Base-by-base conservation (phyloP, 2,329 filamentous ascomycete species). In the Scedosporium apiospermum region DNA sequence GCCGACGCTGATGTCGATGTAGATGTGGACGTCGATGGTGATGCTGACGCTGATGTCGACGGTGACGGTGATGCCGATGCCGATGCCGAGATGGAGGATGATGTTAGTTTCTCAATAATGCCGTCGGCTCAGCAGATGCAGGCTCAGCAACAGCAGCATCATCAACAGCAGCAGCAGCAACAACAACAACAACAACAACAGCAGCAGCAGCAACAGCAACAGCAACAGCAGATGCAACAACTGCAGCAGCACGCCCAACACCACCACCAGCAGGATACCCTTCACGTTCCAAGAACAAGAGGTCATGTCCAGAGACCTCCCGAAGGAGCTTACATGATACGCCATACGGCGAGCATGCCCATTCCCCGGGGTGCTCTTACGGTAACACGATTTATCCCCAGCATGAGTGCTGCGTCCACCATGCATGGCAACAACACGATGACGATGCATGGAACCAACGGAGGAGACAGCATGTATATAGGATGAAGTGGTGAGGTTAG, bases 61-160 rank as follows among this genome's bases (percentile, higher is more conserved):
- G 63, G 44, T 3, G 64, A 64, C 23, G 57, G 12, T 2, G 62
- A 62, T 57, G 74, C 75, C 61, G 75, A 77, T 65, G 75, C 73
- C 4, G 75, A 77, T 62, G 75, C 75, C 7, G 79, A 81, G 63
- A 86, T 86, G 83, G 83, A 86, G 57, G 83, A 85, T 44, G 82
- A 82, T 60, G 82, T 83, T 27, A 53, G 62, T 10, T 60, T 63
- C 34, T 23, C 55, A 16, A 53, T 61, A 21, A 55, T 61, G 49
- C 60, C 55, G 30, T 16, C 46, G 7, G 23, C 26, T 16, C 59
- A 61, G 34, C 59, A 58, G n/a, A 23, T 38, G 7, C 55, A 34
- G 26, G 26, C 16, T 34, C 55, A 58, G 27, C 55, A 58, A 23
- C 55, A 58, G 5, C 74, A 72, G 46, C 69, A 66, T 44, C 42